Evolutionary conservation across 2,329 filamentous ascomycete genomes (phyloP).

Genomic region (Davidsoniella australis): DNA sequence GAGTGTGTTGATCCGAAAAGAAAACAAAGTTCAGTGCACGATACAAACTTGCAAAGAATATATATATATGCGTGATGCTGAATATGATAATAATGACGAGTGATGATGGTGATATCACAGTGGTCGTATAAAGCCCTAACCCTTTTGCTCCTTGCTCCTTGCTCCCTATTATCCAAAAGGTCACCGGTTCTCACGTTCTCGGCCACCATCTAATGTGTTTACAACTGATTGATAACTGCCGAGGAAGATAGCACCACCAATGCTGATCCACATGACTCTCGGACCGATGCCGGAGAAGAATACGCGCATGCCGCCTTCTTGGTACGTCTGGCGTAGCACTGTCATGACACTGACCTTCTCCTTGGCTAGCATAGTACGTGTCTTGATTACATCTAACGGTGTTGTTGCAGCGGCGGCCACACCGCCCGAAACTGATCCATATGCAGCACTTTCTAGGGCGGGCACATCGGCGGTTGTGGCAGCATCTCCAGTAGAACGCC

Average conservation of each 20-base stretch:
- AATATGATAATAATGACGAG: no score
- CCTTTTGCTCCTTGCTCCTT: no score
- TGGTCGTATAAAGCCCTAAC: no score
- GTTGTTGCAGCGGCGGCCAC: conserved; percentile 80
- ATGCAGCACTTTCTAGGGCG: conserved; percentile 64
- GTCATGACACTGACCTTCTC: conserved; percentile 41
- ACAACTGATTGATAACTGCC: conserved; percentile 83
- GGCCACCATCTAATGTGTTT: conserved; percentile 29
- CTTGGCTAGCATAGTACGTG: conserved; percentile 77
- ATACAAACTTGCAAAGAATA: no score
- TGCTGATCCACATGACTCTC: conserved; percentile 83
- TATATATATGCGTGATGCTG: no score
- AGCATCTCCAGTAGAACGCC: conserved; percentile 18
- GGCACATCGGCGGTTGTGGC: conserved; percentile 30
- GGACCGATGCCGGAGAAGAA: conserved; percentile 69
- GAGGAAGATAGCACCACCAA: conserved; percentile 84
- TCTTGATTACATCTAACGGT: conserved; percentile 91
- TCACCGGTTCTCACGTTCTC: no score
- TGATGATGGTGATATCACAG: no score
- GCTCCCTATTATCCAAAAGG: no score
- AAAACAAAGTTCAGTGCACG: no score
- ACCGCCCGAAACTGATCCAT: conserved; percentile 69
- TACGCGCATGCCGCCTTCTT: conserved; percentile 44
- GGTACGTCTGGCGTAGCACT: conserved; percentile 48
- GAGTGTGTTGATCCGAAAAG: no score